These are phyloP conservation scores for Tylopilus felleus DNA, from an alignment of 768 basidiomycete genomes.

Conservation along the genomic window DNA sequence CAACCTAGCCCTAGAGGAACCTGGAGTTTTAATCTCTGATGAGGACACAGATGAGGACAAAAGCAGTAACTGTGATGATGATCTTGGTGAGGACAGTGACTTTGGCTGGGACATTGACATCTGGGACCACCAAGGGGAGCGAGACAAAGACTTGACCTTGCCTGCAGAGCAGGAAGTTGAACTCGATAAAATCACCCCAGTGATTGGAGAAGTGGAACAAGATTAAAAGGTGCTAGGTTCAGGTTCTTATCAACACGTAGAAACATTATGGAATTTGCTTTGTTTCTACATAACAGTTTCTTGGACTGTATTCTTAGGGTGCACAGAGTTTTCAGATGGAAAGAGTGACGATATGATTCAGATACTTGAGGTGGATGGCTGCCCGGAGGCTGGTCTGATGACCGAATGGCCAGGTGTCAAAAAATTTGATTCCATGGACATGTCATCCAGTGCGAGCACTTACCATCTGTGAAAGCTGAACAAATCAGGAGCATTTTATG, in stretches of 20 bases:
- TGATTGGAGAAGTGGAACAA: background rate
- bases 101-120: background rate
- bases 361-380: no score
- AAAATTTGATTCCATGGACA: no score
- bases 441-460: no score
- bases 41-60: background rate
- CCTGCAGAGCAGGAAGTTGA: background rate
- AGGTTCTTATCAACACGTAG: background rate
- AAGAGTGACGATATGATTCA: no score
- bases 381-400: no score
- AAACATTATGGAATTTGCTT: background rate
- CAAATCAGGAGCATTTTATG: no score
- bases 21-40: background rate
- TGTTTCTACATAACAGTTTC: background rate
- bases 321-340: background rate
- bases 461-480: no score
- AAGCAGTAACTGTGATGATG: background rate
- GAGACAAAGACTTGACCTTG: conserved; percentile 1
- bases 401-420: no score
- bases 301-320: no score
- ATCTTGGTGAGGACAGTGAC: conserved; percentile 1
- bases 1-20: background rate
- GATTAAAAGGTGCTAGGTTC: background rate
- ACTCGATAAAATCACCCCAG: background rate
- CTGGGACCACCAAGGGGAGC: conserved; percentile 1